Conservation (phyloP, 768 basidiomycete genomes). For the Mycena sanguinolenta region DNA sequence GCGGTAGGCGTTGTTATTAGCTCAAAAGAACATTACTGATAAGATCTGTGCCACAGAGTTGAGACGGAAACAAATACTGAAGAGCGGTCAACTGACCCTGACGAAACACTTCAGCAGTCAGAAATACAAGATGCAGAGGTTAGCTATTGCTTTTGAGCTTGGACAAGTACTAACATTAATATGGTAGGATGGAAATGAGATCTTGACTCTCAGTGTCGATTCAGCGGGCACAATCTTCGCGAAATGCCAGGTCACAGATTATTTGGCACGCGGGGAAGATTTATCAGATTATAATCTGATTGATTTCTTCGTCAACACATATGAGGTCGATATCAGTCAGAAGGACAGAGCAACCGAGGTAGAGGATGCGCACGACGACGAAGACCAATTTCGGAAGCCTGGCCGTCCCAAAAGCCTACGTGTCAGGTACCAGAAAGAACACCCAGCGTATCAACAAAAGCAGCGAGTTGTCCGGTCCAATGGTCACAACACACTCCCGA, state of each 20-base stretch:
- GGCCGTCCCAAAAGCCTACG: background rate
- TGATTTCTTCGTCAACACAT: constrained; percentile 49
- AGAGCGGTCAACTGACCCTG: background rate
- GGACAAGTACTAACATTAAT: background rate
- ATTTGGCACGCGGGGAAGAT: constrained; percentile 39
- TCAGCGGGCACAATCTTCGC: constrained; percentile 22
- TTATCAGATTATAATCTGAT: constrained; percentile 39
- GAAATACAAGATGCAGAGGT: constrained; percentile 1
- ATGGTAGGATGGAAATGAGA: constrained; percentile 22
- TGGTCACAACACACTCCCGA: background rate
- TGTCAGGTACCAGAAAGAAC: background rate
- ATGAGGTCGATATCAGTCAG: constrained; percentile 41
- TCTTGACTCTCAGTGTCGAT: constrained; percentile 19
- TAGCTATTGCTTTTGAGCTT: background rate
- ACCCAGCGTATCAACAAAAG: background rate
- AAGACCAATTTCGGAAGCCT: background rate
- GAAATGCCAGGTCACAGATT: constrained; percentile 45
- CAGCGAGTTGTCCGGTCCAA: background rate
- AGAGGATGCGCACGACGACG: background rate
- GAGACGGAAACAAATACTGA: background rate
- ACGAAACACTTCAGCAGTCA: background rate
- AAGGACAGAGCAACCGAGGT: background rate
- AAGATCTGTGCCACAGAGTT: too few species aligned
- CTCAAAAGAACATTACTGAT: background rate
- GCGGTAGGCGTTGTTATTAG: too few species aligned